Base-by-base conservation (phyloP, 2,329 filamentous ascomycete species). In the Diplodia seriata region DNA sequence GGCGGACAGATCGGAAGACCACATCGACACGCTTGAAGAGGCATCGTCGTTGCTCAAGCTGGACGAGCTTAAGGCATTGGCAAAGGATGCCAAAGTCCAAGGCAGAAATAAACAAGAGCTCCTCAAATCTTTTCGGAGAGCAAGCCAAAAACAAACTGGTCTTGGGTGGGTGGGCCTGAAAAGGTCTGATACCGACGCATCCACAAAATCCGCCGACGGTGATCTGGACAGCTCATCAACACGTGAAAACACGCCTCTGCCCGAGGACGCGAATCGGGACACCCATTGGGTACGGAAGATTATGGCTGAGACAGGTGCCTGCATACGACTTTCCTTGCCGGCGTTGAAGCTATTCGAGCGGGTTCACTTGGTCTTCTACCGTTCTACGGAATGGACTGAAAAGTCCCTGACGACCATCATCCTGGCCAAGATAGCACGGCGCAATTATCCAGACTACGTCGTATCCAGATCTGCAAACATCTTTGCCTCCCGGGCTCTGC, bases 321-420 rank as follows among this genome's bases (percentile, higher is more conserved):
- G 94, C 71, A 90, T 98, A 69, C 86, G 94, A 47, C 86, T 99
- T 14, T 92, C 92, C 0, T 80, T 90, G 0, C 80, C 86, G 0
- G 85, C 90, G 0, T 86, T 93, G 70, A 92, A 89, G 73, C 85
- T 99, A 0, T 99, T 99, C 74, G 93, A 97, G 77, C 88, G 95
- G 31, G 93, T 98, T 0, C 95, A 98, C 80, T 82, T 99, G 2
- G 93, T 99, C 33, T 99, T 97, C 77, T 98, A 98, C 78, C 87
- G 94, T 68, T 97, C 94, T 11, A 96, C 93, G 0, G 92, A 97
- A 76, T 99, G 95, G 95, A 97, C 94, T 0, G 94, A 98, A 74
- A 98, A 97, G 77, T 97, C 94, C 1, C 82, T 99, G 15, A 98
- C 93, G 1, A 94, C 94, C 0, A 94, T 98, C 66, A 97, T 99